phyloP scores from a whole-genome alignment of 2,329 filamentous ascomycete genomes.

The Cercospora berteroae region DNA sequence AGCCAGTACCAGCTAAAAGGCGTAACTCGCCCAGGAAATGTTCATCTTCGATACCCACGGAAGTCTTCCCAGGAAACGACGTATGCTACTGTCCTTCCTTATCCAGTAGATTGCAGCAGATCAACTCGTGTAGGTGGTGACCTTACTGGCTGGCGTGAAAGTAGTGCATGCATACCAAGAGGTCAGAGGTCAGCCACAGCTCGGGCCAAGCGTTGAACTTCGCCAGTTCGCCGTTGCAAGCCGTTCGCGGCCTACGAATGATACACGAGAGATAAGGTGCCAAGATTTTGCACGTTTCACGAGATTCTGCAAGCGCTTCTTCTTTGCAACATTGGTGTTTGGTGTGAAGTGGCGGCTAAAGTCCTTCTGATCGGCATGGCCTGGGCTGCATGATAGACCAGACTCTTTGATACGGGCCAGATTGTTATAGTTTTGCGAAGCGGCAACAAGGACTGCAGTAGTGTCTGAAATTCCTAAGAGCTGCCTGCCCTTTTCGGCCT shows the following conservation, averaged over 20 bases:
- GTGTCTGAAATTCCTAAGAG: neutral
- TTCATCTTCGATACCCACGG: neutral
- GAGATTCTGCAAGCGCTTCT: neutral
- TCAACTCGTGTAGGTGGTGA: neutral
- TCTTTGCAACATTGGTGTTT: neutral
- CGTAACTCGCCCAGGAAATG: neutral
- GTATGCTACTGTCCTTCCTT: neutral
- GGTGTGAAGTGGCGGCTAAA: neutral
- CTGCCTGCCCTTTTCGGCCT: conserved; percentile 1
- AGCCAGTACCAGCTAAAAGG: neutral
- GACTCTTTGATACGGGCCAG: neutral
- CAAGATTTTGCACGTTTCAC: neutral
- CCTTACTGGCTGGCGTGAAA: neutral
- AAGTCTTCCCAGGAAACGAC: neutral
- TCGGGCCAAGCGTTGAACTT: conserved; percentile 1
- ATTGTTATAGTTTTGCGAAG: neutral
- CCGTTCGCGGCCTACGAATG: conserved; percentile 1
- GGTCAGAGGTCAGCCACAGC: neutral
- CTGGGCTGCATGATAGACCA: neutral
- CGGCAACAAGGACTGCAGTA: neutral
- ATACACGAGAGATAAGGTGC: conserved; percentile 1
- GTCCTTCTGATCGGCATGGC: neutral
- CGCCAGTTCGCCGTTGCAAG: conserved; percentile 3
- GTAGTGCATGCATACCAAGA: conserved; percentile 4
- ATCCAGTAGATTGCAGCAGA: conserved; percentile 2